Base-by-base conservation (phyloP, 2,329 filamentous ascomycete species). In the Aspergillus chevalieri region DNA sequence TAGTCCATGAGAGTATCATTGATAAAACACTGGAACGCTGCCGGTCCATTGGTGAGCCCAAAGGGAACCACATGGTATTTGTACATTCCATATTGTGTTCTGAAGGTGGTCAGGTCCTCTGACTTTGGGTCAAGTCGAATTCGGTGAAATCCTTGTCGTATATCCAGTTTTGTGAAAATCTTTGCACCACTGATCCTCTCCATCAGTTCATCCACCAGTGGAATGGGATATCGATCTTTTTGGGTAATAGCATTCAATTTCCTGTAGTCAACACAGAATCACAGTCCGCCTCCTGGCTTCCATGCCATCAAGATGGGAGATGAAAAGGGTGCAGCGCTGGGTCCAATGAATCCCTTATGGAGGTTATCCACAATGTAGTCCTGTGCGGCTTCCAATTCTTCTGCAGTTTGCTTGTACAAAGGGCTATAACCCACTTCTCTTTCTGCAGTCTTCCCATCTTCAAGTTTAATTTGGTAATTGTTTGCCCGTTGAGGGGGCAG, bases 211-310 rank as follows among this genome's bases (percentile, higher is more conserved):
- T 44, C 45, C 26, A 67, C 64, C 15, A 66, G 44, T 0, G 48
- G 57, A 15, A 69, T 19, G 0, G 48, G 54, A 36, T 64, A 63
- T 2, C 48, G 22, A 49, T 68, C 57, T 46, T 71, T 70, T n/a
- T 58, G 47, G 1, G 55, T 69, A 21, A 68, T 53, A 3, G 39
- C 19, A 46, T 70, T 70, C 28, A 70, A 44, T 1, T 46, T 39
- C 24, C 52, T n/a, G 43, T 67, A 69, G 44, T 70, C 55, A 2
- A 69, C 49, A 49, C 56, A 66, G 10, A 66, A 39, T 3, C 52
- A 22, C n/a, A 39, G 17, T 1, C 36, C 36, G 9, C 36, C 36
- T 2, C 36, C 36, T 1, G 17, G 36, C 17, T 39, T 39, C 36
- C 36, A 2, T 1, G 15, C 36, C 36, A 39, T 39, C 36, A 39